Conservation (phyloP, 805 yeast genomes). For the Saccharomycopsis amapae region DNA sequence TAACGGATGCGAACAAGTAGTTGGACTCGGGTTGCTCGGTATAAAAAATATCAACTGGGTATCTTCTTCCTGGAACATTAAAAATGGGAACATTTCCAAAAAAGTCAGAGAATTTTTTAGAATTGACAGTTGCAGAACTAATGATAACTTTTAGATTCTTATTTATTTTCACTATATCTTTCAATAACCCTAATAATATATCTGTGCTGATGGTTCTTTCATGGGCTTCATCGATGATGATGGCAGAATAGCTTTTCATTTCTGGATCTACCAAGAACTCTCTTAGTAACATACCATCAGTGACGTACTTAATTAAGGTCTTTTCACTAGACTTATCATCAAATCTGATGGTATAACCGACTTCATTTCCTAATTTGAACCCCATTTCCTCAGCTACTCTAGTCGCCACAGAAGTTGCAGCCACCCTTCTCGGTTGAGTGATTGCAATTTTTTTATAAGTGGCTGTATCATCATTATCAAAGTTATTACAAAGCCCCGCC, state of each 20-base stretch:
- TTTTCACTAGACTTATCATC: conserved; percentile 64
- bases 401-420: conserved; percentile 84
- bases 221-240: conserved; percentile 96
- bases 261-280: conserved; percentile 78
- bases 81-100: conserved; percentile 82
- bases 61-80: conserved; percentile 88
- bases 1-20: conserved; percentile 81
- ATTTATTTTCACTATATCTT: conserved; percentile 56
- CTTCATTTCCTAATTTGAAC: conserved; percentile 71
- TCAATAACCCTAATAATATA: conserved; percentile 66
- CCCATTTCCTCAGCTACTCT: conserved; percentile 90
- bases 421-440: conserved; percentile 93
- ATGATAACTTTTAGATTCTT: conserved; percentile 69
- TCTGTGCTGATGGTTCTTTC: conserved; percentile 57
- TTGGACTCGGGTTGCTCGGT: conserved; percentile 86
- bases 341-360: conserved; percentile 84
- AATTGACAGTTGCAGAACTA: conserved; percentile 94
- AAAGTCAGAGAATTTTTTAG: conserved; percentile 74
- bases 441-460: conserved; percentile 65
- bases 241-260: conserved; percentile 60
- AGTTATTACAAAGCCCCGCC: conserved; percentile 59
- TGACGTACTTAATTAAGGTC: conserved; percentile 80
- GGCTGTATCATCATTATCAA: conserved; percentile 4
- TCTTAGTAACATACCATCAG: conserved; percentile 90
- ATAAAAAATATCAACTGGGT: conserved; percentile 80